phyloP scores from a whole-genome alignment of 352 stramenopile genomes.

The Pythium brachiatum region DNA sequence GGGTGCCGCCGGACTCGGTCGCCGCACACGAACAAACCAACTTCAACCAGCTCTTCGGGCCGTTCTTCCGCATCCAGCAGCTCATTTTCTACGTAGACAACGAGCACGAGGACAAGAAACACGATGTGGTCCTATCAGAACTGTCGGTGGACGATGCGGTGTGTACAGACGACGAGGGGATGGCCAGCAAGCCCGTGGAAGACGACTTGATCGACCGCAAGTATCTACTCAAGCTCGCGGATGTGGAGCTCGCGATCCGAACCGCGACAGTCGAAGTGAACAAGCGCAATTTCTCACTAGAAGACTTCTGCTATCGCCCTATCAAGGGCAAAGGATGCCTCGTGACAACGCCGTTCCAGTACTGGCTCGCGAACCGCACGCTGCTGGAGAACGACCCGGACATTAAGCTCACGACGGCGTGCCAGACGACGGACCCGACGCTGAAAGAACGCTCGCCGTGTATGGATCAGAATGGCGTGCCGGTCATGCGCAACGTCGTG shows the following conservation, averaged over 20 bases:
- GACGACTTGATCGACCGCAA: conserved; percentile 60
- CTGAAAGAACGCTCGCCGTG: conserved; percentile 64
- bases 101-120: background rate
- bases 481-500: conserved; percentile 87
- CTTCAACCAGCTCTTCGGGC: conserved; percentile 80
- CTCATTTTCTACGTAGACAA: conserved; percentile 75
- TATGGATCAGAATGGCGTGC: conserved; percentile 89
- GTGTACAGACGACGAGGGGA: background rate
- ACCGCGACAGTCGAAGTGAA: conserved; percentile 25
- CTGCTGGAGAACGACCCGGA: conserved; percentile 65
- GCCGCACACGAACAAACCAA: conserved; percentile 60
- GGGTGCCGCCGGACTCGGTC: conserved; percentile 64
- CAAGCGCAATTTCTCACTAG: conserved; percentile 43
- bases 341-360: conserved; percentile 83
- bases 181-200: conserved; percentile 1
- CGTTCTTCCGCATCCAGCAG: conserved; percentile 86
- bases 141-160: conserved; percentile 1
- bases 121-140: background rate
- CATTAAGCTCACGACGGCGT: conserved; percentile 86
- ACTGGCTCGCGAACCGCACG: conserved; percentile 59
- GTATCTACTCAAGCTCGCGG: conserved; percentile 55
- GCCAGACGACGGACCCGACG: conserved; percentile 65
- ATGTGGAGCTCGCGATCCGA: conserved; percentile 66
- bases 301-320: conserved; percentile 78
- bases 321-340: conserved; percentile 79